Evolutionary conservation across 768 basidiomycete species (phyloP).

Genomic region (Mycena epipterygia): DNA sequence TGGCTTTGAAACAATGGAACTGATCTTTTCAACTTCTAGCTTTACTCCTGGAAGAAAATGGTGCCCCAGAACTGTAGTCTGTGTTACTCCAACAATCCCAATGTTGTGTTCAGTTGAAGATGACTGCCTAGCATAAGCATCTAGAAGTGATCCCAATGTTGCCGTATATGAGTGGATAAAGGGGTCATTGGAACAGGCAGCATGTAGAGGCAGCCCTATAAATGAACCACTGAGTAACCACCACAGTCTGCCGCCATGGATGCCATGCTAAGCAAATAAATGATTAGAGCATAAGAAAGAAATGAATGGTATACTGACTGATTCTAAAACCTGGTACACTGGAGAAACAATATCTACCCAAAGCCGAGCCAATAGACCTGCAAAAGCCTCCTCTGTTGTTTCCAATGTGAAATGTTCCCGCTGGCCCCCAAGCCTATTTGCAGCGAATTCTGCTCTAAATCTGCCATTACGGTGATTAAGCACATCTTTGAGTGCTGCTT

Average conservation of each 20-base stretch:
- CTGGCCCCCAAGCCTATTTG: background rate
- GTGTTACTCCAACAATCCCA: background rate
- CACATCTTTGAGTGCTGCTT: background rate
- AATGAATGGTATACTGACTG: background rate
- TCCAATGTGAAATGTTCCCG: background rate
- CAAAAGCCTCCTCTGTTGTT: background rate
- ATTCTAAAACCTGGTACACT: background rate
- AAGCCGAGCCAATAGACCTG: background rate
- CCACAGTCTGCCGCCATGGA: background rate
- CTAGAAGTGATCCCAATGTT: background rate
- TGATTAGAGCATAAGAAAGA: background rate
- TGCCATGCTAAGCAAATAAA: background rate
- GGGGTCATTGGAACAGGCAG: background rate
- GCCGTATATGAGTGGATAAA: background rate
- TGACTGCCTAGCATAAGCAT: background rate
- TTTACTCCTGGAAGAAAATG: background rate
- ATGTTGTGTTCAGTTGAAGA: background rate
- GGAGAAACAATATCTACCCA: background rate
- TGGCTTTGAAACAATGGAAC: background rate
- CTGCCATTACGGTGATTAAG: background rate
- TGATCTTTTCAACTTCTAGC: background rate
- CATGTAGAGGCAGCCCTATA: background rate
- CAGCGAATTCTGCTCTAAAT: background rate
- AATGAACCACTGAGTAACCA: background rate
- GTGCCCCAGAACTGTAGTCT: background rate